Evolutionary conservation across 345 rosid genomes (phyloP), one percentile per base, ranked within the genome.

Genomic region (Eucalyptus coolabah): DNA sequence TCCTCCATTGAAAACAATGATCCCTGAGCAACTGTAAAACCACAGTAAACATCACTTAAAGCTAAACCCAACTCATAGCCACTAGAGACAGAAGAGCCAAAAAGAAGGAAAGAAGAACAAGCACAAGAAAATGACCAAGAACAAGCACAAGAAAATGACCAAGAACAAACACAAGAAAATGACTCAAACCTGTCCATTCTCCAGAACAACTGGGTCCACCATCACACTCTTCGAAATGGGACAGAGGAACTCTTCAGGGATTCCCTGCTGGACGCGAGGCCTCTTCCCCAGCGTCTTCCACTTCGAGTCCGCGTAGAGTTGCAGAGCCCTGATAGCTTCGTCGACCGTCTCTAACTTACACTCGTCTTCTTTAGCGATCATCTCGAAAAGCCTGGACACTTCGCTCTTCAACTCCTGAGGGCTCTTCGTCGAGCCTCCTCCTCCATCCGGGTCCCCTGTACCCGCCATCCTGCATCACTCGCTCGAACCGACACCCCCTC

Each of bases 161-260:
- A 45, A 40, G 45, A 82, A 51, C 18, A 32, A 37, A 28, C 86
- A 32, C 26, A 56, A 49, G 16, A 50, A 54, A 37, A 40, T 30
- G 21, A 23, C 28, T 59, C 90, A 28, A 89, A 95, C 97, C 97
- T 92, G 93, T 1, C 96, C 97, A 87, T 95, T 92, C 51, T 93
- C 92, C 87, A 95, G 85, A 87, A 95, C 89, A 26, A 95, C 96
- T 88, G 97, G 96, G 82, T 95, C 97, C 88, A 28, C 69, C 95
- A 94, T 94, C 81, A 93, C 90, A 88, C 90, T 50, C 51, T 89
- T 90, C n/a, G 95, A 94, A 89, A 94, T 87, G 80, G 95, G 94
- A 86, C 95, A 94, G 47, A 60, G 91, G 67, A 92, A 93, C 87
- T 92, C 94, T 50, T 87, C 88, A 50, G 94, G 95, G 80, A 77